A percentile compares a stretch with the other conserved stretches of the same genome.
These are phyloP conservation scores for Pyrenopolyporus hunteri DNA, from an alignment of 495 filamentous ascomycete species.

Conservation along the genomic window DNA sequence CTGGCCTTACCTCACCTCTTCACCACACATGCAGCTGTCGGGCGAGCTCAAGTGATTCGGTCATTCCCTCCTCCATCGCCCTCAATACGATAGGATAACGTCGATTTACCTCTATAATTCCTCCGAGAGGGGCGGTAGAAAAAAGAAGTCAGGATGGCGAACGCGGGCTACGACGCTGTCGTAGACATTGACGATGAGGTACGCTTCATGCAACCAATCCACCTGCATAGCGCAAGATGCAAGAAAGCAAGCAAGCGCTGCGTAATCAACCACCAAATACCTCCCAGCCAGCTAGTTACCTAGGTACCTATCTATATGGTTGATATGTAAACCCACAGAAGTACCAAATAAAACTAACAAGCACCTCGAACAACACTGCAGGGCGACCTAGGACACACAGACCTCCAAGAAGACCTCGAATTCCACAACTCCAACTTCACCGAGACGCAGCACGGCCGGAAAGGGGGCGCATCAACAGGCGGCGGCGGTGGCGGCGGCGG, in stretches of 20 bases:
- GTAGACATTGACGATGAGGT: slow-evolving; percentile 96
- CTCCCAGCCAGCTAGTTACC: too few species aligned
- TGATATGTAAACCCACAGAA: not conserved
- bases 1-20: too few species aligned
- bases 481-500: slow-evolving; percentile 45
- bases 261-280: not conserved
- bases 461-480: slow-evolving; percentile 44
- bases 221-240: not conserved
- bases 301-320: too few species aligned
- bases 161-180: slow-evolving; percentile 92
- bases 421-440: slow-evolving; percentile 84
- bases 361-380: slow-evolving; percentile 45
- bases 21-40: too few species aligned
- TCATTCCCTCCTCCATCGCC: not conserved
- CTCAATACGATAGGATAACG: too few species aligned
- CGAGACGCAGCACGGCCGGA: slow-evolving; percentile 59
- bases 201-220: slow-evolving; percentile 23
- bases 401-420: slow-evolving; percentile 97
- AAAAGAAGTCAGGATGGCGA: slow-evolving; percentile 64
- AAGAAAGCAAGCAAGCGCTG: not conserved
- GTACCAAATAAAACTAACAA: not conserved
- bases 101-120: too few species aligned
- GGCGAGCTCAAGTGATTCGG: not conserved
- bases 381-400: slow-evolving; percentile 97
- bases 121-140: too few species aligned